These are phyloP conservation scores for Ogataea trehalophila DNA, from an alignment of 805 yeast genomes.

Conservation along the genomic window DNA sequence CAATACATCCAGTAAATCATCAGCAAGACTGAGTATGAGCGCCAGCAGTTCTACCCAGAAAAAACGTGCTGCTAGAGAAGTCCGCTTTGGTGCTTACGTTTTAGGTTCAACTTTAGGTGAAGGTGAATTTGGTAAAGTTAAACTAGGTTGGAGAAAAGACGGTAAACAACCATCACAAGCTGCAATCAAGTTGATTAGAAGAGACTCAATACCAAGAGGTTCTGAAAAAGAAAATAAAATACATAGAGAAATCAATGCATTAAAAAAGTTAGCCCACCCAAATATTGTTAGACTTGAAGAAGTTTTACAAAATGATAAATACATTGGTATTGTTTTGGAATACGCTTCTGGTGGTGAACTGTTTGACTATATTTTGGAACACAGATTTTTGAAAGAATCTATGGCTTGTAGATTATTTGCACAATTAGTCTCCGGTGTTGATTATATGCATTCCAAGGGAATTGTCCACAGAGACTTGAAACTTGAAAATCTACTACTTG, in stretches of 20 bases:
- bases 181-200: slow-evolving; percentile 86
- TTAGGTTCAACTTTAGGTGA: slow-evolving; percentile 94
- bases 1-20: slow-evolving; percentile 11
- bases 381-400: slow-evolving; percentile 80
- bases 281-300: slow-evolving; percentile 89
- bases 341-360: slow-evolving; percentile 98
- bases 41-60: slow-evolving; percentile 16
- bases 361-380: slow-evolving; percentile 84
- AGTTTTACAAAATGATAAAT: slow-evolving; percentile 88
- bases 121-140: slow-evolving; percentile 98
- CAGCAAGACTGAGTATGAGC: slow-evolving; percentile 17
- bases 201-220: slow-evolving; percentile 84
- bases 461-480: slow-evolving; percentile 75
- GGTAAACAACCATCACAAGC: slow-evolving; percentile 77
- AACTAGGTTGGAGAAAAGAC: slow-evolving; percentile 90
- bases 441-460: slow-evolving; percentile 80
- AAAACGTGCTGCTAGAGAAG: slow-evolving; percentile 51
- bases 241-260: slow-evolving; percentile 87
- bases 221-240: slow-evolving; percentile 85
- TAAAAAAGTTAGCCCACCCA: slow-evolving; percentile 84
- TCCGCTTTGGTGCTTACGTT: slow-evolving; percentile 84
- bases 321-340: slow-evolving; percentile 93
- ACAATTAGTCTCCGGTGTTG: slow-evolving; percentile 89
- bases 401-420: slow-evolving; percentile 86
- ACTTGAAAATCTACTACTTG: slow-evolving; percentile 69